These are phyloP conservation scores for Macrophomina tecta DNA, from an alignment of 2,329 filamentous ascomycete species.

Conservation along the genomic window DNA sequence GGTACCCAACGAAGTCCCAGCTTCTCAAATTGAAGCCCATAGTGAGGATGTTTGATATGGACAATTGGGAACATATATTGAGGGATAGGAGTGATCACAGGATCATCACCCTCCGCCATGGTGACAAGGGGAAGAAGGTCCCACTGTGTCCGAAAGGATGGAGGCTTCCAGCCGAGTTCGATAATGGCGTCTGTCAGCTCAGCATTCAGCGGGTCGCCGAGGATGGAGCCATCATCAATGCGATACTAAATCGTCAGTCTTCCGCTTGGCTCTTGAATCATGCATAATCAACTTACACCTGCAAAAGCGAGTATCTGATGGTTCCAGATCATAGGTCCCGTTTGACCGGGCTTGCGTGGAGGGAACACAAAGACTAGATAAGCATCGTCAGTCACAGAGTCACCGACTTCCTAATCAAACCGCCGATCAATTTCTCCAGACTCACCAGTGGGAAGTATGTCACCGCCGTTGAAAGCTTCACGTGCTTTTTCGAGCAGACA, in stretches of 20 bases:
- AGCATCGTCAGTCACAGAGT: neutral
- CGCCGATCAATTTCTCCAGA: neutral
- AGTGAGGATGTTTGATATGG: constrained; percentile 35
- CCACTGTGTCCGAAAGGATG: constrained; percentile 33
- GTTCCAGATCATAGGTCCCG: constrained; percentile 38
- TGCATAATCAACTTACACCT: constrained; percentile 26
- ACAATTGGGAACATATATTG: constrained; percentile 31
- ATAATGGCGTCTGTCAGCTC: constrained; percentile 36
- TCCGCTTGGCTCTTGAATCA: neutral
- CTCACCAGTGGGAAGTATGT: constrained; percentile 35
- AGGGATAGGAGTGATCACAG: constrained; percentile 34
- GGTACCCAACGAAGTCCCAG: constrained; percentile 38
- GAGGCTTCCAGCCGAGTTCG: constrained; percentile 38
- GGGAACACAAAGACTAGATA: constrained; percentile 37
- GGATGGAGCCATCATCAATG: constrained; percentile 32
- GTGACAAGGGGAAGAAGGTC: constrained; percentile 39
- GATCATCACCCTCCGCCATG: constrained; percentile 37
- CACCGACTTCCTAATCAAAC: neutral
- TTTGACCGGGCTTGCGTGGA: constrained; percentile 31
- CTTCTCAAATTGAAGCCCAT: constrained; percentile 33
- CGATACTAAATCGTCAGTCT: constrained; percentile 29
- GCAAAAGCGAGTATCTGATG: constrained; percentile 38
- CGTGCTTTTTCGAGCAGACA: constrained; percentile 30
- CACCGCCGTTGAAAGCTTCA: constrained; percentile 36
- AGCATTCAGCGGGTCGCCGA: constrained; percentile 38